Evolutionary conservation across 116 monocot genomes (phyloP).

Genomic region (Trichopus zeylanicus): DNA sequence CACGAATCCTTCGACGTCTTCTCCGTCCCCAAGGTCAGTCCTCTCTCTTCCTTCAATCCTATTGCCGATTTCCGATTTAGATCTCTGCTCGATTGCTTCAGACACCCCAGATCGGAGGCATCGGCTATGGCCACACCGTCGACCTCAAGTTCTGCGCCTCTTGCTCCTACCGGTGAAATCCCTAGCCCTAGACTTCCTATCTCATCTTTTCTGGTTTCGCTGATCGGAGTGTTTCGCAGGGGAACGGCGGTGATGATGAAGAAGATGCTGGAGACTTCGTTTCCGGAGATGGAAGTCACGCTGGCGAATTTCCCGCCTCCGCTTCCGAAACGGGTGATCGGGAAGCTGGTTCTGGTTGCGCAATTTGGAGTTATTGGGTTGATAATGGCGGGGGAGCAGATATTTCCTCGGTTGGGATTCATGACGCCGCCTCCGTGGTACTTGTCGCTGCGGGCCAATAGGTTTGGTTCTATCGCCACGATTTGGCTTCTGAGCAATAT

Average conservation of each 20-base stretch:
- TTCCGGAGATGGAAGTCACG: conserved; percentile 75
- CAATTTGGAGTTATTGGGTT: conserved; percentile 60
- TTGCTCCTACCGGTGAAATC: conserved; percentile 74
- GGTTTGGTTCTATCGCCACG: conserved; percentile 78
- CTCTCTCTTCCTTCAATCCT: not conserved
- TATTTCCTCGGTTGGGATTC: conserved; percentile 74
- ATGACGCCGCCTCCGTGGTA: conserved; percentile 82
- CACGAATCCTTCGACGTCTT: conserved; percentile 1
- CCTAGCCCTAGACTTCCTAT: not conserved
- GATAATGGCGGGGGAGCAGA: conserved; percentile 77
- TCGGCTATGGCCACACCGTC: conserved; percentile 9
- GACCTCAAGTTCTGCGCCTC: conserved; percentile 81
- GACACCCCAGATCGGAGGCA: not conserved
- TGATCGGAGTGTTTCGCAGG: conserved; percentile 15
- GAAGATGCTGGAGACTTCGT: conserved; percentile 86
- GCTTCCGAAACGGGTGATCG: conserved; percentile 72
- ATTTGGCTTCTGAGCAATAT: conserved; percentile 88
- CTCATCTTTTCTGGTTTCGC: not conserved
- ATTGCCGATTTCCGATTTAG: not conserved
- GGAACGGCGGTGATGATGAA: conserved; percentile 86
- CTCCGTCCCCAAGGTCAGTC: conserved; percentile 7
- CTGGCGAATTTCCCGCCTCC: conserved; percentile 84
- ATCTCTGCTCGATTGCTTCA: not conserved
- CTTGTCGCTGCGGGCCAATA: conserved; percentile 67
- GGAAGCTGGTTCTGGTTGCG: conserved; percentile 69